Evolutionary conservation across 176 grass and related monocot species (phyloP).

Genomic region (Oryza nivara): DNA sequence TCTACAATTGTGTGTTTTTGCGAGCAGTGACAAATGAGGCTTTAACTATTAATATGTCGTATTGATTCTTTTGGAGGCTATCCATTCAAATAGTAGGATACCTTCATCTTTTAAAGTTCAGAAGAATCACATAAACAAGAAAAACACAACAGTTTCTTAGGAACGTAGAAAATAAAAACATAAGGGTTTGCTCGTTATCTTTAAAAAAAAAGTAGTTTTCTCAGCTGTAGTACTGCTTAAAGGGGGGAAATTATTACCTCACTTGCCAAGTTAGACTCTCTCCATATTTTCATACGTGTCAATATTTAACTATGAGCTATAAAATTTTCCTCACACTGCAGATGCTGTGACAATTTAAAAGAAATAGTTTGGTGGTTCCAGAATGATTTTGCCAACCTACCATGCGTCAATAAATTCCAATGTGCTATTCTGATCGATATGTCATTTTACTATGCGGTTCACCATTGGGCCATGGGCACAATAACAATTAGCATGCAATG

Average conservation of each 20-base stretch:
- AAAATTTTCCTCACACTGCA: not conserved
- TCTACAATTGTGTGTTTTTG: not conserved
- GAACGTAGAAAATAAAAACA: slow-evolving; percentile 3
- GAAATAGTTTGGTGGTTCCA: not conserved
- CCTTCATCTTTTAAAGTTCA: not conserved
- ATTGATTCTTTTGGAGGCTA: not conserved
- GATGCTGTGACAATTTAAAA: not conserved
- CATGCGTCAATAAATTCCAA: not conserved
- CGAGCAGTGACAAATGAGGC: not conserved
- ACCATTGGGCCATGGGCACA: not conserved
- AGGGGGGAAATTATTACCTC: not conserved
- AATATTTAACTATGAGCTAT: not conserved
- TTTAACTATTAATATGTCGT: not conserved
- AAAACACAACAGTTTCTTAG: slow-evolving; percentile 11
- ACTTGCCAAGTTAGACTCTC: slow-evolving; percentile 28
- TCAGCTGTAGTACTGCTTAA: not conserved
- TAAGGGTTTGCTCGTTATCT: not conserved
- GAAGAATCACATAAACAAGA: not conserved
- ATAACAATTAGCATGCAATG: not conserved
- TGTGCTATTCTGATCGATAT: not conserved
- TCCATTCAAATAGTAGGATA: not conserved
- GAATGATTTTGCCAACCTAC: not conserved
- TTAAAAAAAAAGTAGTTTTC: not conserved
- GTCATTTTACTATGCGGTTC: not conserved
- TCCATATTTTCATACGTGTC: not conserved